These are phyloP conservation scores for Calonectria pseudoturangicola DNA, from an alignment of 2,329 filamentous ascomycete species.

Conservation along the genomic window DNA sequence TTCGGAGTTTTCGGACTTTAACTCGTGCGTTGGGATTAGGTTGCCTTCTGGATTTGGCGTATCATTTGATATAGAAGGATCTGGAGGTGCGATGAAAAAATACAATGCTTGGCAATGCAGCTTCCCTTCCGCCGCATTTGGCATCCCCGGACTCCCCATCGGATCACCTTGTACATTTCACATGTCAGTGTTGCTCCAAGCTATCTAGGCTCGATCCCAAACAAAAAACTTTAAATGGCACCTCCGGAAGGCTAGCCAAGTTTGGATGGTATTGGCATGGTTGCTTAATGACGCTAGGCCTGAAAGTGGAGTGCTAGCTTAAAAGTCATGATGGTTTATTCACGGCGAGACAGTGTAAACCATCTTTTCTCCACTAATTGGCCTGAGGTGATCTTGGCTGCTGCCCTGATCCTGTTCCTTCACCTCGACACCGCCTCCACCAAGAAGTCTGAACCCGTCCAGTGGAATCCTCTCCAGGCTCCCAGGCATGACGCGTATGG, in stretches of 20 bases:
- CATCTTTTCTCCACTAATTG: constrained; percentile 5
- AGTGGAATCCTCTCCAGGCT: neutral
- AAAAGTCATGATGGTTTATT: neutral
- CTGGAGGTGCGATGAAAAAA: too few relatives aligned
- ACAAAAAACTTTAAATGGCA: neutral
- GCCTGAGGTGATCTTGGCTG: neutral
- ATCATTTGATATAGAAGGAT: too few relatives aligned
- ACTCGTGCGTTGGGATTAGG: neutral
- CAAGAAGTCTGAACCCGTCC: constrained; percentile 8
- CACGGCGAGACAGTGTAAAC: neutral
- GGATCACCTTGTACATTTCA: neutral
- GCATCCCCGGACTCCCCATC: neutral
- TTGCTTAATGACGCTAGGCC: neutral
- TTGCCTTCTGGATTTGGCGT: neutral
- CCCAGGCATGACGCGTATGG: constrained; percentile 5
- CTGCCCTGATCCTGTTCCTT: neutral
- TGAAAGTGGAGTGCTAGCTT: neutral
- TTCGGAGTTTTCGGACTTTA: neutral
- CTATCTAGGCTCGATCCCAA: neutral
- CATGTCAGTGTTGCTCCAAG: neutral
- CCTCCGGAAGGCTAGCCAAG: constrained; percentile 17
- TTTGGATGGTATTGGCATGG: neutral
- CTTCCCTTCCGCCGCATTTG: neutral
- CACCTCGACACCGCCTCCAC: neutral
- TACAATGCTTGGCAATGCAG: too few relatives aligned